Evolutionary conservation across 176 grass and related monocot genomes (phyloP), one percentile per base, ranked within the genome.

Genomic region (Rhynchospora tenuis): DNA sequence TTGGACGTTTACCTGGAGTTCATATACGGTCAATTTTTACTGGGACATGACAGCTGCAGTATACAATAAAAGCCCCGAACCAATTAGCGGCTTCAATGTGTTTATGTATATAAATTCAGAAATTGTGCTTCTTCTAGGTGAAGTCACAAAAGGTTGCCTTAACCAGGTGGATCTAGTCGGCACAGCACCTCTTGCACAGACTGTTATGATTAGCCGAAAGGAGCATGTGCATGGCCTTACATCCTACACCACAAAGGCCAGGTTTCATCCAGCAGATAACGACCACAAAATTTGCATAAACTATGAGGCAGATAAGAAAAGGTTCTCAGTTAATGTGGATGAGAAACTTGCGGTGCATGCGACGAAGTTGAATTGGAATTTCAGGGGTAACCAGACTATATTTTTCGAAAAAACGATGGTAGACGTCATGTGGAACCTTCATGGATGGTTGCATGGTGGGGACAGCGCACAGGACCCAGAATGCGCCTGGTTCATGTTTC

Each of bases 11-110:
- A 29, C 65, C 55, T 82, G 73, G 11, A 55, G 76, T 19, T 65
- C 38, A 79, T 73, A 22, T 52, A 61, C 50, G 3, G 57, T 85
- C 27, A 33, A 60, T 13, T 65, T 89, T 70, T 64, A 54, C 22
- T 89, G 87, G 87, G 87, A 89, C n/a, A 10, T 89, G 26, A 73
- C 76, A 11, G 55, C 71, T 0, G 87, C 77, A 7, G 80, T 81
- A 20, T 89, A 85, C 55, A 84, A 23, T 11, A 5, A 45, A 0
- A 27, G 74, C 3, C 87, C 87, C 3, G 87, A 89, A 68, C 87
- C 87, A 7, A 75, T 13, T 24, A 64, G 56, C 7, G 59, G 70
- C 16, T 85, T 85, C 66, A 64, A 68, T 16, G 44, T 89, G 12
- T n/a, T 59, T 23, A 22, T 89, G 44, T 46, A 38, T 61, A 83